Conservation (phyloP, 1,139 yeast genomes). For the Suhomyces wounanorum region DNA sequence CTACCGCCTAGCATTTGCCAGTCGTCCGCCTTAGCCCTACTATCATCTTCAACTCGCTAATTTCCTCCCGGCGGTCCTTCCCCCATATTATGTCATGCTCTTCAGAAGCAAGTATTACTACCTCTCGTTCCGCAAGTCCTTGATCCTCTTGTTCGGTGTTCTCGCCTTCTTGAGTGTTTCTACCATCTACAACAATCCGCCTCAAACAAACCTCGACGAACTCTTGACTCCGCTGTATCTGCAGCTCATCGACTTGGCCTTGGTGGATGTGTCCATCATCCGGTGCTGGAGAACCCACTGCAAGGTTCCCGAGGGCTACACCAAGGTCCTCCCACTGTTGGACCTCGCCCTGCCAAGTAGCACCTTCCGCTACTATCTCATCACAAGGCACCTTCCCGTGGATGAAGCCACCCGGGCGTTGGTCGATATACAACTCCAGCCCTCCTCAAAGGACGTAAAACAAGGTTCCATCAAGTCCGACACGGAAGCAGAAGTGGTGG, state of each 20-base stretch:
- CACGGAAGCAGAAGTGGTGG: slow-evolving; percentile 8
- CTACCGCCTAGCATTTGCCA: no score
- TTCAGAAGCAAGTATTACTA: slow-evolving; percentile 7
- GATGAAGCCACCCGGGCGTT: slow-evolving; percentile 17
- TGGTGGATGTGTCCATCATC: slow-evolving; percentile 17
- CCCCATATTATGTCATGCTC: slow-evolving; percentile 4
- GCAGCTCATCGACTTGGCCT: slow-evolving; percentile 3
- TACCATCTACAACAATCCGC: not conserved
- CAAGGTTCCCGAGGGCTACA: slow-evolving; percentile 16
- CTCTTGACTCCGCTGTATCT: slow-evolving; percentile 2
- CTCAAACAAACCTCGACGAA: not conserved
- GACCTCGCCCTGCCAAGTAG: slow-evolving; percentile 9
- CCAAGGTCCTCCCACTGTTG: slow-evolving; percentile 17
- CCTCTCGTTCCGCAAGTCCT: slow-evolving; percentile 9
- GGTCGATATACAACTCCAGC: slow-evolving; percentile 17
- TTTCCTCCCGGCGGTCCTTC: not conserved
- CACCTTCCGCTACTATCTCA: slow-evolving; percentile 18
- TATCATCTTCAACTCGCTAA: not conserved
- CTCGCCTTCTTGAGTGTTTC: slow-evolving; percentile 1
- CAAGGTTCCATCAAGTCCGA: not conserved
- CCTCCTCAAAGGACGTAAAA: not conserved
- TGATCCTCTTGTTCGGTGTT: not conserved
- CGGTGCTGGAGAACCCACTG: slow-evolving; percentile 16
- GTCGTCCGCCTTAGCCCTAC: not conserved
- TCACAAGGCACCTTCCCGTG: slow-evolving; percentile 15